phyloP scores from a whole-genome alignment of 176 grass and related monocot species.

The Ampelocalamus luodianensis region DNA sequence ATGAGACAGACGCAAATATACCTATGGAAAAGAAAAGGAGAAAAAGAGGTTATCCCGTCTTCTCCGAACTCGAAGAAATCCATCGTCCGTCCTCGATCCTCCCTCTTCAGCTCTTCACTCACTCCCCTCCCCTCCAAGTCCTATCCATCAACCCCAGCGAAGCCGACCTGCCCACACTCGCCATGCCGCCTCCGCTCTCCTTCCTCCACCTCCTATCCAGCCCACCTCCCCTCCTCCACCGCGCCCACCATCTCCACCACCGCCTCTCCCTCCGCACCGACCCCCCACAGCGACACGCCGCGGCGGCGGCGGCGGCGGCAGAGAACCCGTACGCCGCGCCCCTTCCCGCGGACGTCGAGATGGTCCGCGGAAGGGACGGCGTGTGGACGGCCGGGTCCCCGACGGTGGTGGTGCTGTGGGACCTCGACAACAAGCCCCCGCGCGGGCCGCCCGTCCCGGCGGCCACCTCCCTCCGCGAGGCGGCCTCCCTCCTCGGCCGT shows the following conservation, averaged over 20 bases:
- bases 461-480: slow-evolving; percentile 59
- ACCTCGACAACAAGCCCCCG: slow-evolving; percentile 98
- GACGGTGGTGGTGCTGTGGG: slow-evolving; percentile 78
- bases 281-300: background rate
- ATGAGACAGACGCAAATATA: too few species aligned
- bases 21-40: too few species aligned
- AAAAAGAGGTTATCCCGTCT: background rate
- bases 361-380: slow-evolving; percentile 61
- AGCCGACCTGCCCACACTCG: slow-evolving; percentile 24
- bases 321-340: slow-evolving; percentile 33
- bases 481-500: slow-evolving; percentile 73
- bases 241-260: slow-evolving; percentile 14
- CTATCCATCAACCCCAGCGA: slow-evolving; percentile 25
- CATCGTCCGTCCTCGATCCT: background rate
- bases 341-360: slow-evolving; percentile 52
- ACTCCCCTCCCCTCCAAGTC: background rate
- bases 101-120: background rate
- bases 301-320: background rate
- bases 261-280: slow-evolving; percentile 27
- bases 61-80: background rate
- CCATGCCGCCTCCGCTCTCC: slow-evolving; percentile 46
- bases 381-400: slow-evolving; percentile 65
- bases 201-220: slow-evolving; percentile 46
- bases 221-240: background rate
- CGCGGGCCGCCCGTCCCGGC: slow-evolving; percentile 72